A percentile compares a stretch with the other conserved stretches of the same genome.
These are phyloP conservation scores for Solanum paucissectum DNA, from an alignment of 257 asterid genomes.

Conservation along the genomic window DNA sequence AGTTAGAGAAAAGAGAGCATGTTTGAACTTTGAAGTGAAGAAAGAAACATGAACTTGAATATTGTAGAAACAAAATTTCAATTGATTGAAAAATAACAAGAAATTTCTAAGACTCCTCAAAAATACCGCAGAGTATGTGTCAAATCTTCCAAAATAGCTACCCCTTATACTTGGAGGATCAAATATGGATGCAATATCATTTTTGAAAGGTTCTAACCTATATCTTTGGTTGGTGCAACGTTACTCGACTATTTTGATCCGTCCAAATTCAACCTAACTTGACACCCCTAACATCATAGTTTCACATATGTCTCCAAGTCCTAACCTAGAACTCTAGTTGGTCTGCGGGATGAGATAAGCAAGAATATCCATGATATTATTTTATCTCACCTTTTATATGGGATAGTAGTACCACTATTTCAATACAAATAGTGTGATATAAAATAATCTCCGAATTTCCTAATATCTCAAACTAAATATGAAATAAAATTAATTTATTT, in stretches of 20 bases:
- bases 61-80: not conserved
- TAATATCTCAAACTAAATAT: not conserved
- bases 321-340: not conserved
- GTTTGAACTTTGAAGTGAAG: not conserved
- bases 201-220: not conserved
- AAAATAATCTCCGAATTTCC: not conserved
- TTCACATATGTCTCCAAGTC: not conserved
- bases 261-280: not conserved
- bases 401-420: not conserved
- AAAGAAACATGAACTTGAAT: not conserved
- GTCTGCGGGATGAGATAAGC: not conserved
- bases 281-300: not conserved
- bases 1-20: not conserved
- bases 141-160: not conserved
- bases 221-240: not conserved
- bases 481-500: not conserved
- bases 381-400: not conserved
- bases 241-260: not conserved
- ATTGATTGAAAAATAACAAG: not conserved
- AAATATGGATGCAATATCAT: not conserved
- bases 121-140: not conserved
- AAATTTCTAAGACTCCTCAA: not conserved
- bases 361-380: not conserved
- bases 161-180: not conserved
- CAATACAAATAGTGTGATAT: not conserved